Evolutionary conservation across 768 basidiomycete species (phyloP), one percentile per base, ranked within the genome.

Genomic region (Cystofilobasidium capitatum): DNA sequence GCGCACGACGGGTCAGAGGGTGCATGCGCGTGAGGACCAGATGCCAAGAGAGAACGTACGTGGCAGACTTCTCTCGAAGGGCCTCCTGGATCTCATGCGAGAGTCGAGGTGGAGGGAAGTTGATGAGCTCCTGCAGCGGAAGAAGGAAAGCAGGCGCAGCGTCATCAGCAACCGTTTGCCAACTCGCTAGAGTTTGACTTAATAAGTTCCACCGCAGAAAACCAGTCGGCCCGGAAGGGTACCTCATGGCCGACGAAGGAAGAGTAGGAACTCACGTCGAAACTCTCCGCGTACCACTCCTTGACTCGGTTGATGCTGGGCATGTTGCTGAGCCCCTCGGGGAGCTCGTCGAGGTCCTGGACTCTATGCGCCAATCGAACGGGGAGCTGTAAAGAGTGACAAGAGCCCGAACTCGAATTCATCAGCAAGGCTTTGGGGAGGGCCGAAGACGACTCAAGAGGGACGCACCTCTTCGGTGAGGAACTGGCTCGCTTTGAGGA

Each of bases 271-370:
- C 85, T 61, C 62, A 93, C 94, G 83, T 98, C 89, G 77, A 99
- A 98, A 20, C 89, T 91, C 80, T 98, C 91, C 0, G 94, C 94
- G 77, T 99, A 99, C 96, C 96, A 99, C 74, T 94, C 87, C 80
- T 92, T 93, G 69, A 99, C 80, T 75, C 89, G 92, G 66, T 85
- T 84, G 71, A 99, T 97, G 44, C 88, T 88, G 0, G 87, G 85
- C 94, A 96, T 96, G 55, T 83, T 83, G 72, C 86, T 86, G 60
- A 99, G 82, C 64, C 89, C 88, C 78, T 97, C 89, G 0, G 96
- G 96, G 4, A 99, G 82, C 71, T 89, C 85, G 72, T 97, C 91
- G 35, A 99, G 84, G 78, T 99, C 96, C 76, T 91, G 91, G 26
- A 94, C 93, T 35, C 96, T 84, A 76, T 99, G 96, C 0, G 92